phyloP scores from a whole-genome alignment of 129 eudicot species.

The Pseudognaphalium luteoalbum region DNA sequence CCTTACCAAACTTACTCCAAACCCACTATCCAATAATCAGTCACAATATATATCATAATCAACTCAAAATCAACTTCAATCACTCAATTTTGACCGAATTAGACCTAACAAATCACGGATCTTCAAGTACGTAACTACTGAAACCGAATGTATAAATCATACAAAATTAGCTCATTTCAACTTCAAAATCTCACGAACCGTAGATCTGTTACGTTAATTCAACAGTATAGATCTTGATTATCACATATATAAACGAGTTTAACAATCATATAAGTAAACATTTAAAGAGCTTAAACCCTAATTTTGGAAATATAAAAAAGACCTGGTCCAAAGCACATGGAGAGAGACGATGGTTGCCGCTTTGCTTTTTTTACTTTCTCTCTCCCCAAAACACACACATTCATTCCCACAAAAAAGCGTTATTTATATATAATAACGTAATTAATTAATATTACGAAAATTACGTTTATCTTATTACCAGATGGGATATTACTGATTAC shows the following conservation, averaged over 20 bases:
- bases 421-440: not conserved
- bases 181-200: constrained; percentile 3
- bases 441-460: not conserved
- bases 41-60: not conserved
- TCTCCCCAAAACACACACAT: constrained; percentile 34
- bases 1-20: not conserved
- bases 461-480: constrained; percentile 15
- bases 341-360: constrained; percentile 37
- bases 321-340: constrained; percentile 46
- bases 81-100: constrained; percentile 5
- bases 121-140: constrained; percentile 11
- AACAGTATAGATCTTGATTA: constrained; percentile 15
- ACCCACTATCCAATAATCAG: not conserved
- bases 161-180: constrained; percentile 39
- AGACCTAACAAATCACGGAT: constrained; percentile 23
- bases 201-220: constrained; percentile 12
- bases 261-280: not conserved
- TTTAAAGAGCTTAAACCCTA: constrained; percentile 44
- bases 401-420: constrained; percentile 29
- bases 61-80: constrained; percentile 12
- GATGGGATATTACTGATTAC: not conserved
- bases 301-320: not conserved
- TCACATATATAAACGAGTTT: not conserved
- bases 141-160: constrained; percentile 15
- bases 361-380: constrained; percentile 35